Percentiles rank a stretch among this genome's conserved stretches.
These are phyloP conservation scores for Tinospora cordifolia DNA, from an alignment of 164 flowering plant genomes.

Conservation along the genomic window DNA sequence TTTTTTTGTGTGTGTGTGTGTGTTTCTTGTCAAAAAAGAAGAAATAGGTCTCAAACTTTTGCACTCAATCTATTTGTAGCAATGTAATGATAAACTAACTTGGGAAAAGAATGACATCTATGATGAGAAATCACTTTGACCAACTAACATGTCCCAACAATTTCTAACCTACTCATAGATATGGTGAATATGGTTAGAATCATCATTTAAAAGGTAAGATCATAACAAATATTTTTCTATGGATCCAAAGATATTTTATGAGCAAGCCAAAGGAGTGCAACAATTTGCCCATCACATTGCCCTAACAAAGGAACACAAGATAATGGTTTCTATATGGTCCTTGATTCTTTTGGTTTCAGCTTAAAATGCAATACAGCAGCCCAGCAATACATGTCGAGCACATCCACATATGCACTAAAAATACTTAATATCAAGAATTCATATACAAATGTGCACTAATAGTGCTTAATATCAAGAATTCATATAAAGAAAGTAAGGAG, in stretches of 20 bases:
- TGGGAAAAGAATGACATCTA: not conserved
- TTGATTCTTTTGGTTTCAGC: not conserved
- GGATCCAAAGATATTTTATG: not conserved
- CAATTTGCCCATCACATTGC: not conserved
- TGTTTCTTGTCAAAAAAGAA: not conserved
- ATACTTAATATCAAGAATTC: slow-evolving; percentile 1
- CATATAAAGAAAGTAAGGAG: not conserved
- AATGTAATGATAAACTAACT: not conserved
- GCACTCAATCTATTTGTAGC: not conserved
- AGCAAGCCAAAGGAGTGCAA: not conserved
- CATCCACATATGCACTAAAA: not conserved
- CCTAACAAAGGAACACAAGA: not conserved
- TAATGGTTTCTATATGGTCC: not conserved
- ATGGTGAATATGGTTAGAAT: not conserved
- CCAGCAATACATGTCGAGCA: not conserved
- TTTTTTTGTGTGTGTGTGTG: too few relatives aligned
- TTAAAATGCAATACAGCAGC: not conserved
- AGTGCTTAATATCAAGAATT: slow-evolving; percentile 1
- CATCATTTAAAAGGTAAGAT: not conserved
- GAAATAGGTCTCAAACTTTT: not conserved
- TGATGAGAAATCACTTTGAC: not conserved
- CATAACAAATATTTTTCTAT: not conserved
- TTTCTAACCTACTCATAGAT: not conserved
- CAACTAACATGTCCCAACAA: not conserved
- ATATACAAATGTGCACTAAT: not conserved